A percentile compares a stretch with the other conserved stretches of the same genome.
Conservation (phyloP, 495 filamentous ascomycete species). For the Penicillium silybi region DNA sequence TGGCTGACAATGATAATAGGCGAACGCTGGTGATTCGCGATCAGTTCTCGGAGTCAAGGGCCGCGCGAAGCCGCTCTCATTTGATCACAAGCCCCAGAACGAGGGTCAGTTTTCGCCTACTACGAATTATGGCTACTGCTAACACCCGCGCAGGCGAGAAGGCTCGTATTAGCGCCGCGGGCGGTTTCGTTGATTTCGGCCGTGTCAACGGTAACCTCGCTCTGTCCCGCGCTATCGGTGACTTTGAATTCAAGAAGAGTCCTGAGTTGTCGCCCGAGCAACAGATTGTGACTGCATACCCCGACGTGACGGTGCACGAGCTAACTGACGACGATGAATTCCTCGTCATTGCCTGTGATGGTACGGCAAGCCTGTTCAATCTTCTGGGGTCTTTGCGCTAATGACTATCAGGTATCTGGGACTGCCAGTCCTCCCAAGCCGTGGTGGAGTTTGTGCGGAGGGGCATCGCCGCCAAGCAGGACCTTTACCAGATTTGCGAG, state of each 20-base stretch:
- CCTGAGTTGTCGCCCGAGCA: slow-evolving; percentile 92
- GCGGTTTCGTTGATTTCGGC: slow-evolving; percentile 97
- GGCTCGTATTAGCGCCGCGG: slow-evolving; percentile 89
- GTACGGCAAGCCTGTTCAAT: slow-evolving; percentile 47
- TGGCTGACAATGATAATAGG: slow-evolving; percentile 55
- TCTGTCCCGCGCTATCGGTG: slow-evolving; percentile 94
- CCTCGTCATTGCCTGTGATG: slow-evolving; percentile 93
- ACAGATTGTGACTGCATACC: slow-evolving; percentile 95
- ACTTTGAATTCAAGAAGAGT: slow-evolving; percentile 99
- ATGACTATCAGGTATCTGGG: slow-evolving; percentile 79
- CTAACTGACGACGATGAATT: slow-evolving; percentile 94
- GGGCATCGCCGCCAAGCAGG: slow-evolving; percentile 92
- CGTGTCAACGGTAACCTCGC: slow-evolving; percentile 98
- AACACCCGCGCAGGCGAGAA: slow-evolving; percentile 69
- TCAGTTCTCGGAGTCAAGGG: slow-evolving; percentile 93
- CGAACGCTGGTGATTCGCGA: slow-evolving; percentile 93
- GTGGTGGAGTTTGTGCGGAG: slow-evolving; percentile 95
- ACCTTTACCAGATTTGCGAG: slow-evolving; percentile 88
- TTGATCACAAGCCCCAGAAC: slow-evolving; percentile 98
- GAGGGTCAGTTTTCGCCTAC: slow-evolving; percentile 59
- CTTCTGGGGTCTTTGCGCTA: background rate
- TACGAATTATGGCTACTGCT: slow-evolving; percentile 11
- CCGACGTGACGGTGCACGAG: slow-evolving; percentile 87
- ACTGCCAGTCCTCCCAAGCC: slow-evolving; percentile 96
- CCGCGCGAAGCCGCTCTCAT: slow-evolving; percentile 91